Evolutionary conservation across 768 basidiomycete species (phyloP), one percentile per base, ranked within the genome.

Genomic region (Cyathus striatus): DNA sequence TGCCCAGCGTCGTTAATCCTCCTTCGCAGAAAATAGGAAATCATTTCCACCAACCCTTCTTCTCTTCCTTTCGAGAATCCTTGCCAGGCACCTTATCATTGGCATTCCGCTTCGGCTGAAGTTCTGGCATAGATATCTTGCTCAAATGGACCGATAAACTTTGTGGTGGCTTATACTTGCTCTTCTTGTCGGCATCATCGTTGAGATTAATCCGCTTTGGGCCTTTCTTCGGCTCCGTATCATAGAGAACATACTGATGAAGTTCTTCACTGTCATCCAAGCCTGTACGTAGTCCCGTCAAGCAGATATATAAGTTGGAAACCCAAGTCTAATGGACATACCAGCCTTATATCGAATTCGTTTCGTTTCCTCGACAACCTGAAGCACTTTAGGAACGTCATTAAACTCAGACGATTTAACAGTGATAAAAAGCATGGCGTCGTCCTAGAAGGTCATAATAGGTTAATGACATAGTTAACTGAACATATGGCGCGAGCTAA

Each of bases 121-220:
- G 73, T 56, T 92, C 89, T 0, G 88, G 89, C 79, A 92, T 90
- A 12, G 82, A 69, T 38, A 92, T 89, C 69, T 91, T 91, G 70
- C 87, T 88, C 14, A 92, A 61, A 58, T 91, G 88, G 1, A 91
- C 72, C 0, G 72, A 73, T 0, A 92, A 69, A 47, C 73, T 80
- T 24, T 69, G 72, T 1, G 87, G 89, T 1, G 89, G 87, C 2
- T 66, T 61, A 55, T 91, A 90, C 47, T 71, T 66, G 36, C 49
- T 60, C 34, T 69, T 69, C 46, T 66, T 66, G n/a, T 56, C 64
- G 10, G 12, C 18, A 27, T 70, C 67, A 56, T 81, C 82, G 52
- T 90, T 75, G 20, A 88, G 66, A 38, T 85, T 83, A 50, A 90
- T 90, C 16, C 81, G 68, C 34, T 66, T 72, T 1, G 83, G 82